phyloP scores from a whole-genome alignment of 345 rosid genomes.

The Litchi chinensis region DNA sequence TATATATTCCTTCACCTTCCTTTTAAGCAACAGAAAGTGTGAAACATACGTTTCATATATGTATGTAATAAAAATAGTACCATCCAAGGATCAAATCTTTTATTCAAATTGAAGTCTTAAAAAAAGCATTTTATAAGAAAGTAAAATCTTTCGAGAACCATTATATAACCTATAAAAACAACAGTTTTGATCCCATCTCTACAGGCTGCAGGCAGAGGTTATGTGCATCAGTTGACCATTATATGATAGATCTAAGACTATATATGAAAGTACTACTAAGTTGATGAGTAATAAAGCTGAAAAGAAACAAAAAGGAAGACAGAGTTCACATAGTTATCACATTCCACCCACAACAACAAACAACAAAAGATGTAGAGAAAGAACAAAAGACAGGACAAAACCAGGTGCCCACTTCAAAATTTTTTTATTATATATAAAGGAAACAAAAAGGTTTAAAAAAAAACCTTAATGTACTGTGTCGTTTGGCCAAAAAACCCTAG shows the following conservation, averaged over 20 bases:
- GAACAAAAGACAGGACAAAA: slow-evolving; percentile 13
- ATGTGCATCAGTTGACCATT: slow-evolving; percentile 23
- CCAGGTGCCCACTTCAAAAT: not conserved
- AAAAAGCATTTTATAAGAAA: slow-evolving; percentile 17
- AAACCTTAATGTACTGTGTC: not conserved
- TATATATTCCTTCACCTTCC: slow-evolving; percentile 21
- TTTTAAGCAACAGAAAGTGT: slow-evolving; percentile 23
- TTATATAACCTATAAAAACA: not conserved
- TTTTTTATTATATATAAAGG: not conserved
- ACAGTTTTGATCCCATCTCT: slow-evolving; percentile 16
- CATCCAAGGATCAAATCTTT: slow-evolving; percentile 13
- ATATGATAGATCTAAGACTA: slow-evolving; percentile 18
- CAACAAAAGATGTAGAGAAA: slow-evolving; percentile 8
- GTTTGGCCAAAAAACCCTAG: slow-evolving; percentile 29
- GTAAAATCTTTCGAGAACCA: slow-evolving; percentile 6
- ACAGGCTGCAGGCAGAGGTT: slow-evolving; percentile 16
- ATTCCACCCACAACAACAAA: slow-evolving; percentile 20
- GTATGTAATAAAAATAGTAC: slow-evolving; percentile 7
- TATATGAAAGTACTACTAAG: slow-evolving; percentile 8
- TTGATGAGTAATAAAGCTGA: slow-evolving; percentile 12
- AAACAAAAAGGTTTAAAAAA: too few relatives aligned
- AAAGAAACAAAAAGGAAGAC: slow-evolving; percentile 13
- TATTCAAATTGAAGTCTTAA: not conserved
- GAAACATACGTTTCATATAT: slow-evolving; percentile 15
- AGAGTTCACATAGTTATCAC: slow-evolving; percentile 29